Evolutionary conservation across 176 grass and related monocot species (phyloP).

Genomic region (Musa schizocarpa): DNA sequence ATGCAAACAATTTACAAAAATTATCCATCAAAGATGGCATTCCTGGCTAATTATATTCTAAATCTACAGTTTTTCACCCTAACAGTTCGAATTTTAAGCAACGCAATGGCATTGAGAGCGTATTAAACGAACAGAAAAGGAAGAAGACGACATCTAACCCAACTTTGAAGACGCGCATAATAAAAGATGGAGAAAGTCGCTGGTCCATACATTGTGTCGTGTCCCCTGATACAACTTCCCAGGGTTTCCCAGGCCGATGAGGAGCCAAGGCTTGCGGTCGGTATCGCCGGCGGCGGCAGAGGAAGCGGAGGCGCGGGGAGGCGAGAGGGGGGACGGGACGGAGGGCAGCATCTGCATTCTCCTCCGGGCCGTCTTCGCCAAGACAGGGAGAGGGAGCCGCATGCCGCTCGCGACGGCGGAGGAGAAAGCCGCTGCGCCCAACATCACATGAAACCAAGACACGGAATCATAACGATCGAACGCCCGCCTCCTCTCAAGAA

Average conservation of each 20-base stretch:
- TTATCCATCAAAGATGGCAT: too few relatives aligned
- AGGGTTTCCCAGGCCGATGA: constrained; percentile 88
- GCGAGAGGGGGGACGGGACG: neutral
- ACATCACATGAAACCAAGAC: neutral
- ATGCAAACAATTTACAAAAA: too few relatives aligned
- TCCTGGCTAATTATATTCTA: too few relatives aligned
- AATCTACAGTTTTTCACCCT: too few relatives aligned
- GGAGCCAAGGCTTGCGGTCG: constrained; percentile 59
- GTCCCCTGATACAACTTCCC: constrained; percentile 79
- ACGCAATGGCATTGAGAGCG: neutral
- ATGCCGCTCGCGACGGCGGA: constrained; percentile 27
- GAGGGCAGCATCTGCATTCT: constrained; percentile 23
- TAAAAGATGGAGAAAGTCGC: neutral
- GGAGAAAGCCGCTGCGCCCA: neutral
- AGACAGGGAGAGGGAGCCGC: constrained; percentile 9
- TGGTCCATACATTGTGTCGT: constrained; percentile 77
- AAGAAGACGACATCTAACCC: neutral
- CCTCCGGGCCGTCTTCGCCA: neutral
- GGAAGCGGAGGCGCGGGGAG: constrained; percentile 24
- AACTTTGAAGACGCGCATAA: neutral
- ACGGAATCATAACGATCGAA: neutral
- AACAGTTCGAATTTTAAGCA: too few relatives aligned
- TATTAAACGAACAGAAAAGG: neutral
- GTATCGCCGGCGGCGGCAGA: constrained; percentile 22
- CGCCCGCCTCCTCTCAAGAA: neutral